Evolutionary conservation across 495 filamentous ascomycete species (phyloP).

Genomic region (Friedmanniomyces endolithicus): DNA sequence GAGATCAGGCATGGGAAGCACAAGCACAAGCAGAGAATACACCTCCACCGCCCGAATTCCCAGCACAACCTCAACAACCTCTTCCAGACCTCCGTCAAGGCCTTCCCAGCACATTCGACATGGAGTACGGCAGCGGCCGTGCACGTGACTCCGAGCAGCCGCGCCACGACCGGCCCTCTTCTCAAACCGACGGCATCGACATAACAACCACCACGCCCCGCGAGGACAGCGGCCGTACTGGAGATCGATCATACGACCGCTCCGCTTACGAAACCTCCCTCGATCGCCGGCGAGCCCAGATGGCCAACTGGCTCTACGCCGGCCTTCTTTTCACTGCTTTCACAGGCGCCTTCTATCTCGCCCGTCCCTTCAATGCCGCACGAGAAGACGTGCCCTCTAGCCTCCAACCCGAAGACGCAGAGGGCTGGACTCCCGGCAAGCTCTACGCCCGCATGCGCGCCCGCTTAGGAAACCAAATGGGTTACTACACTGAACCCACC

Average conservation of each 20-base stretch:
- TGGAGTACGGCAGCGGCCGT: slow-evolving; percentile 42
- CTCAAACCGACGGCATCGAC: slow-evolving; percentile 9
- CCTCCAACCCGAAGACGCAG: slow-evolving; percentile 5
- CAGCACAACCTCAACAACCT: slow-evolving; percentile 39
- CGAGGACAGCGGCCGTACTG: slow-evolving; percentile 31
- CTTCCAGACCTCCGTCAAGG: slow-evolving; percentile 83
- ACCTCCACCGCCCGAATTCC: slow-evolving; percentile 14
- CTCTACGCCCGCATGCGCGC: slow-evolving; percentile 71
- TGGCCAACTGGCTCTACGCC: slow-evolving; percentile 56
- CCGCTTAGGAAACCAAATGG: slow-evolving; percentile 56
- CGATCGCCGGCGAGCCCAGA: slow-evolving; percentile 60
- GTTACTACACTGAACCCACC: slow-evolving; percentile 91
- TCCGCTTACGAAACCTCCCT: slow-evolving; percentile 81
- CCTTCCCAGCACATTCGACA: slow-evolving; percentile 70
- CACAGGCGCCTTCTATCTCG: slow-evolving; percentile 53
- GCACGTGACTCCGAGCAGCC: background rate
- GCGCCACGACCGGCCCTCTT: slow-evolving; percentile 5
- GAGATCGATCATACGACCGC: slow-evolving; percentile 49
- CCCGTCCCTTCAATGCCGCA: slow-evolving; percentile 74
- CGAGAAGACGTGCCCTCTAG: slow-evolving; percentile 44
- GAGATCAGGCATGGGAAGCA: slow-evolving; percentile 8
- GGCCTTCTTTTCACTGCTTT: slow-evolving; percentile 37
- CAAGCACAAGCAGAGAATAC: slow-evolving; percentile 17
- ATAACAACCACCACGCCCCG: slow-evolving; percentile 19
- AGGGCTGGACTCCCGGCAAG: slow-evolving; percentile 53